These are phyloP conservation scores for Gryganskiella cystojenkinii DNA, from an alignment of 192 early-diverging fungal genomes.

Conservation along the genomic window DNA sequence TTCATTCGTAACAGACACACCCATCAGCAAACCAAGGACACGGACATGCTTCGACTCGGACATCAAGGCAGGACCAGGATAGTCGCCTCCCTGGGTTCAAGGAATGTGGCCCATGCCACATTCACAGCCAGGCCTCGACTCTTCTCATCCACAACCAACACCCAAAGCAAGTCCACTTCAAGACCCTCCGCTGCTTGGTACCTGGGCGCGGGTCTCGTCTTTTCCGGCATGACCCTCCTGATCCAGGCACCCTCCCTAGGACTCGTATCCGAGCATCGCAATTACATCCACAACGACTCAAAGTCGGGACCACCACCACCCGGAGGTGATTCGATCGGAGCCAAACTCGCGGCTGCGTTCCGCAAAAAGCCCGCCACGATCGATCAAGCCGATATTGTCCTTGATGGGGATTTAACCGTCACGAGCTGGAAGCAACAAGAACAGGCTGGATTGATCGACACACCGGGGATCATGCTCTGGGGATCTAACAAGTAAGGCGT, in stretches of 20 bases:
- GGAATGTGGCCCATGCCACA: background rate
- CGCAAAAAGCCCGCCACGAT: slow-evolving; percentile 15
- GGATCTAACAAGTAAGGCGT: slow-evolving; percentile 45
- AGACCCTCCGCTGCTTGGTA: slow-evolving; percentile 21
- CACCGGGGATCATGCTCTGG: slow-evolving; percentile 43
- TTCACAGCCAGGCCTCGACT: background rate
- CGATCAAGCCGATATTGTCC: slow-evolving; percentile 33
- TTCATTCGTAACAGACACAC: background rate
- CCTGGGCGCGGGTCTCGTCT: slow-evolving; percentile 38
- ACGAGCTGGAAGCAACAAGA: slow-evolving; percentile 54
- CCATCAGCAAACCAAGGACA: no score
- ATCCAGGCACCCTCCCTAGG: slow-evolving; percentile 35
- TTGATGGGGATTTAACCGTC: slow-evolving; percentile 38
- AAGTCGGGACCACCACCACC: background rate
- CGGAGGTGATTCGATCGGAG: slow-evolving; percentile 7
- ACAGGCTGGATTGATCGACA: slow-evolving; percentile 25
- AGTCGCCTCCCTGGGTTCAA: background rate
- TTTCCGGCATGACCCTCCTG: slow-evolving; percentile 29
- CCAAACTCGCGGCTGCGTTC: slow-evolving; percentile 7
- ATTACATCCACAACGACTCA: slow-evolving; percentile 8
- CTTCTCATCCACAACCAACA: slow-evolving; percentile 11
- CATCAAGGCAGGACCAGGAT: background rate
- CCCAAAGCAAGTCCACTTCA: background rate
- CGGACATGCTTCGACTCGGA: slow-evolving; percentile 35
- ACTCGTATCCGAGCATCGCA: slow-evolving; percentile 1